A percentile compares a stretch with the other conserved stretches of the same genome.
Evolutionary conservation across 176 grass and related monocot species (phyloP).

Genomic region (Cenchrus americanus): DNA sequence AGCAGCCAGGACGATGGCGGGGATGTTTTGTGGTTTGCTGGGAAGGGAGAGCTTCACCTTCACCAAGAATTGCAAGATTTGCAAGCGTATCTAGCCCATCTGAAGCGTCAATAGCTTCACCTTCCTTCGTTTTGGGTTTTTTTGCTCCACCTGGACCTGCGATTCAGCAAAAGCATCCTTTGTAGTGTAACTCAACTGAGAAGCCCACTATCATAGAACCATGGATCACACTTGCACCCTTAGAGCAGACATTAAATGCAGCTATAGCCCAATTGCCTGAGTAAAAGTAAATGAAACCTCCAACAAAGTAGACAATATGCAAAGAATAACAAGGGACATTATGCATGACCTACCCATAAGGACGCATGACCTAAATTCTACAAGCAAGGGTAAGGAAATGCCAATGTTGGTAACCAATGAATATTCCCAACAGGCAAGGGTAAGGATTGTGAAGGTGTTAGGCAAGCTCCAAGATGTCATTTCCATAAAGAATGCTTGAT

Average conservation of each 20-base stretch:
- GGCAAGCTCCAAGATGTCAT: not conserved
- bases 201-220: not conserved
- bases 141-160: slow-evolving; percentile 59
- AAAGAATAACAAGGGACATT: not conserved
- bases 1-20: slow-evolving; percentile 86
- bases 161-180: slow-evolving; percentile 28
- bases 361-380: slow-evolving; percentile 25
- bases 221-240: not conserved
- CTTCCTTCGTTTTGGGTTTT: slow-evolving; percentile 65
- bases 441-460: not conserved
- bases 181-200: not conserved
- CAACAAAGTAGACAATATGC: not conserved
- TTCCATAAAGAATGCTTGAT: not conserved
- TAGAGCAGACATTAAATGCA: not conserved
- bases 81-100: slow-evolving; percentile 92
- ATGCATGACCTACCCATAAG: not conserved
- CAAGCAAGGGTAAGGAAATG: not conserved
- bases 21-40: slow-evolving; percentile 92
- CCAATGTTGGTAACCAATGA: not conserved
- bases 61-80: slow-evolving; percentile 93
- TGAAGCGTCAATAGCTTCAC: slow-evolving; percentile 65
- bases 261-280: not conserved
- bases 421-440: slow-evolving; percentile 9
- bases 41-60: slow-evolving; percentile 73
- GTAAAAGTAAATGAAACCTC: not conserved